Evolutionary conservation across 2,329 filamentous ascomycete species (phyloP), one percentile per base, ranked within the genome.

Genomic region (Aureobasidium sp.): DNA sequence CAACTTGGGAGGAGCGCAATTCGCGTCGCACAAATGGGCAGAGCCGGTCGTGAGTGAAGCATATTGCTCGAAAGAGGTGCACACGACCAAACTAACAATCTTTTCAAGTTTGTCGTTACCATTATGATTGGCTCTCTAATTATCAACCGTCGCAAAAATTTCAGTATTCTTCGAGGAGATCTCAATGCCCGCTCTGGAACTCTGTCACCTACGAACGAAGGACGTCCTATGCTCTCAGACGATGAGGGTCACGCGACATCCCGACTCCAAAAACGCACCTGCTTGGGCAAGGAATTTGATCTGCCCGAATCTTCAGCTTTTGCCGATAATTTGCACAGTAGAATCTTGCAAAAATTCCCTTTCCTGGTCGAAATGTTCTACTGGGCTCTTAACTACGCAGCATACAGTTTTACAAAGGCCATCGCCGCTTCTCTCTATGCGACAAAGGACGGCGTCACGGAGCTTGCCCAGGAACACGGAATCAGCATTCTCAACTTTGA

Each of bases 361-460:
- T 89, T 89, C 69, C 72, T 89, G 61, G 80, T 88, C 55, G 86
- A 89, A 72, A 88, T 89, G 84, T 87, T 88, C 71, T 89, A 89
- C 75, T 89, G 86, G 86, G 79, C 81, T 39, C 78, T 88, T 67
- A 87, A 85, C 69, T 82, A 86, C 65, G 77, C 81, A 46, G 84
- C 87, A 70, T 88, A 88, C 74, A 78, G 80, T 46, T 75, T 84
- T 70, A 86, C 84, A 12, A 57, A 62, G 27, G 80, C 82, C 17
- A 74, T 79, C 20, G 71, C 80, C 10, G 80, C 82, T 2, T 77
- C 80, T 63, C 72, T 73, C 51, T 74, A 82, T 62, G 84, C 82
- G 62, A 80, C 80, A 41, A 78, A 80, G 52, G 77, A 78, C 13
- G 76, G 76, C n/a, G 79, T 84, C 34, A 84, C 82, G 77, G 75